Evolutionary conservation across 1,284 basidiomycete genomes (phyloP), one percentile per base, ranked within the genome.

Genomic region (Wallemia hederae): DNA sequence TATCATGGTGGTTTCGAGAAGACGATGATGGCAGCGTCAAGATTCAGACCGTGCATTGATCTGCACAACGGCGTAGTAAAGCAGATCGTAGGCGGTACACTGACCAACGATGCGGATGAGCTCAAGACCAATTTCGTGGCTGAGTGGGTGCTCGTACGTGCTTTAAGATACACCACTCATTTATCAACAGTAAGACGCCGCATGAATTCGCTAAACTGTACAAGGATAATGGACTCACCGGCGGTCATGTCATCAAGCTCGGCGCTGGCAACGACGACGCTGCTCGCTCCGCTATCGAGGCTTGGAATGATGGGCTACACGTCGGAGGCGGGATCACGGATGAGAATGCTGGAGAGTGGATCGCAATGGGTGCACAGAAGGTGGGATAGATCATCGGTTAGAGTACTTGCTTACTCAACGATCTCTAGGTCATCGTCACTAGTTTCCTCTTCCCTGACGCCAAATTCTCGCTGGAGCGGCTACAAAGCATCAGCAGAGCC

Each of bases 241-340:
- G 92, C 0, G 91, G 88, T 0, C 94, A 98, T 75, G 81, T 99
- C 31, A 97, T 99, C 67, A 98, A 96, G 73, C 80, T 99, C 5
- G 94, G 94, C 2, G 80, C 82, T 1, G 70, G 72, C 1, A 98
- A 98, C 66, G 89, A 96, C 64, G 76, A 75, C 11, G 88, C 91
- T 9, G 92, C 94, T 3, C 76, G 72, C 63, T 80, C 84, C 62
- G 91, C 91, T 0, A 74, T 97, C 15, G 69, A 70, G 11, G 80
- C 83, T 24, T 99, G 94, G 94, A 80, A 80, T 68, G 81, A 76
- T 15, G 82, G 79, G 2, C 72, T 98, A 55, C 94, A 99, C 69
- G 76, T 99, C 56, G 94, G 94, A 1, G 94, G 94, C 0, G 91
- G 94, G 0, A 92, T 99, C 65, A 85, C 76, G 17, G 79, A 78